Evolutionary conservation across 148 eudicot species (phyloP).

Genomic region (Rhododendron griersonianum): DNA sequence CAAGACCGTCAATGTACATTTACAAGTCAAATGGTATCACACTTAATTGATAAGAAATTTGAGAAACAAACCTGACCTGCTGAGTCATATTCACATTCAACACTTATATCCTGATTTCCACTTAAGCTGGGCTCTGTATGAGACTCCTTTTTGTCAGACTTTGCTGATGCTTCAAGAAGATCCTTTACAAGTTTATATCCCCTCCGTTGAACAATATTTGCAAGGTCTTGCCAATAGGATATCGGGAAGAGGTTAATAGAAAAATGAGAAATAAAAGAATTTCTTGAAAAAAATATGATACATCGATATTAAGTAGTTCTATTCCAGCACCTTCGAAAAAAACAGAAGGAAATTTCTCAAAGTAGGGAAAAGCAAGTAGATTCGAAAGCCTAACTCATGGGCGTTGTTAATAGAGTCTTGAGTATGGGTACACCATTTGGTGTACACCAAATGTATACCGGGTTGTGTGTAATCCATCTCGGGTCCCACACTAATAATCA

Average conservation of each 20-base stretch:
- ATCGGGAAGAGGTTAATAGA: neutral
- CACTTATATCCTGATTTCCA: slow-evolving; percentile 21
- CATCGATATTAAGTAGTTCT: neutral
- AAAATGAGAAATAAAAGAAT: neutral
- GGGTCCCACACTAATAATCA: neutral
- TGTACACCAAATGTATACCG: too few species aligned
- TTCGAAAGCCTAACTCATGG: neutral
- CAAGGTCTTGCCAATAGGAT: slow-evolving; percentile 76
- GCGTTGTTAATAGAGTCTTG: neutral
- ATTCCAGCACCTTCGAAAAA: neutral
- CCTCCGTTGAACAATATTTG: slow-evolving; percentile 87
- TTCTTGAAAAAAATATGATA: neutral
- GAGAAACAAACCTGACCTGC: slow-evolving; percentile 41
- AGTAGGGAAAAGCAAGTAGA: neutral
- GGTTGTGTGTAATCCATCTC: neutral
- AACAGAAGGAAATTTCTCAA: neutral
- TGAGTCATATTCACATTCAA: slow-evolving; percentile 25
- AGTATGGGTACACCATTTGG: too few species aligned
- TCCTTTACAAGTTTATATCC: slow-evolving; percentile 69
- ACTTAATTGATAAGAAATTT: neutral
- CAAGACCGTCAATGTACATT: slow-evolving; percentile 22
- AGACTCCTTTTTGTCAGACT: slow-evolving; percentile 18
- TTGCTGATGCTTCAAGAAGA: slow-evolving; percentile 50
- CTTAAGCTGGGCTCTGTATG: slow-evolving; percentile 21
- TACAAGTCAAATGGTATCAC: neutral